Evolutionary conservation across 306 rosid genomes (phyloP).

Genomic region (Vigna reflexopilosa): DNA sequence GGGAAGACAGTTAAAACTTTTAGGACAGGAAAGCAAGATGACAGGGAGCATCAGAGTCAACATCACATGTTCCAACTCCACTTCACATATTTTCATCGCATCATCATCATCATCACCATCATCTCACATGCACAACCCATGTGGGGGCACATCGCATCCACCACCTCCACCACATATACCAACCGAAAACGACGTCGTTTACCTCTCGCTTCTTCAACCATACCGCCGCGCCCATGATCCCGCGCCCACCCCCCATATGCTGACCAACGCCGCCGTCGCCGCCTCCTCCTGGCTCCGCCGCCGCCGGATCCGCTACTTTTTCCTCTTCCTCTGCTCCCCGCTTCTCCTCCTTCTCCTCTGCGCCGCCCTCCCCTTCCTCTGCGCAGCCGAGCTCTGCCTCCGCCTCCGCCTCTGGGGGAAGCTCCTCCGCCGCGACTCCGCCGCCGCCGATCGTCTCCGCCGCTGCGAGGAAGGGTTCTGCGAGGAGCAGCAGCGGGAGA

Average conservation of each 20-base stretch:
- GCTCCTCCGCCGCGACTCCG: not conserved
- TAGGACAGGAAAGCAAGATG: not conserved
- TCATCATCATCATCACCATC: too few species aligned
- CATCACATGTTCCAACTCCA: conserved; percentile 32
- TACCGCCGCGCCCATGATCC: not conserved
- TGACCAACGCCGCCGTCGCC: conserved; percentile 37
- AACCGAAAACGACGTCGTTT: conserved; percentile 38
- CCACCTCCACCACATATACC: conserved; percentile 18
- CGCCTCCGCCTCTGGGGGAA: conserved; percentile 46
- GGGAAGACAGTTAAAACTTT: not conserved
- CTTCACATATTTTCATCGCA: not conserved
- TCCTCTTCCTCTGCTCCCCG: conserved; percentile 47
- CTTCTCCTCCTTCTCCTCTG: conserved; percentile 41
- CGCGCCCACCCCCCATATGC: conserved; percentile 16
- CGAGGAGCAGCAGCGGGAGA: conserved; percentile 29
- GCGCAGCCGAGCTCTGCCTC: conserved; percentile 48
- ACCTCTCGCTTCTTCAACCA: conserved; percentile 35
- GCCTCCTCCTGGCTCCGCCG: conserved; percentile 46
- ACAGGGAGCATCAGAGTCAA: conserved; percentile 37
- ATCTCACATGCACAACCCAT: conserved; percentile 45
- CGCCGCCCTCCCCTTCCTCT: conserved; percentile 46
- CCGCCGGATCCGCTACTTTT: conserved; percentile 49
- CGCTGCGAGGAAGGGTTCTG: conserved; percentile 42
- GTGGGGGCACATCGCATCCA: conserved; percentile 36
- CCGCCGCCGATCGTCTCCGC: conserved; percentile 44